Conservation (phyloP, 345 rosid species). For the Isatis tinctoria region DNA sequence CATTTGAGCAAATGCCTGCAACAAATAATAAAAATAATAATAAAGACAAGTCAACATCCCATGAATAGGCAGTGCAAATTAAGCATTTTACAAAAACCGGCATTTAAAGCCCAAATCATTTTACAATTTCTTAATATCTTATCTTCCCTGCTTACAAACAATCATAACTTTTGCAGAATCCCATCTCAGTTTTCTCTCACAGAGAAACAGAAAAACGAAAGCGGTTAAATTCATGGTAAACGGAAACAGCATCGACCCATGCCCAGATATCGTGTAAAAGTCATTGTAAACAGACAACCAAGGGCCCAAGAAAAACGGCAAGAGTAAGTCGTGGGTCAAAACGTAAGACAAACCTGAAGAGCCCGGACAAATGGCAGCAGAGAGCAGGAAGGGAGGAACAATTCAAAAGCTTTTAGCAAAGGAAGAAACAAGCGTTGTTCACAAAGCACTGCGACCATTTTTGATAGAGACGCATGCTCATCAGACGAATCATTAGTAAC, state of each 20-base stretch:
- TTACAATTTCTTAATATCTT: constrained; percentile 6
- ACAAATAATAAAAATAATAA: background rate
- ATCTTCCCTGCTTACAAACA: background rate
- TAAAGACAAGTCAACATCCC: constrained; percentile 6
- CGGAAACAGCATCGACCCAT: constrained; percentile 3
- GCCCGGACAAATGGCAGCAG: constrained; percentile 89
- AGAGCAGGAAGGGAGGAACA: constrained; percentile 96
- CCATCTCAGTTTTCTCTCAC: constrained; percentile 11
- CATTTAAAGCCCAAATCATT: background rate
- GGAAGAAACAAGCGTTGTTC: constrained; percentile 90
- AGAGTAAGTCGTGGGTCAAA: background rate
- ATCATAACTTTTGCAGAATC: background rate
- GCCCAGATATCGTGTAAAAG: background rate
- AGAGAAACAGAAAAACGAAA: background rate
- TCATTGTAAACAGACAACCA: background rate
- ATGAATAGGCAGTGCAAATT: background rate
- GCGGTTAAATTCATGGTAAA: constrained; percentile 5
- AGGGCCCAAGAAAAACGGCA: background rate
- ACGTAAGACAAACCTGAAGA: constrained; percentile 76
- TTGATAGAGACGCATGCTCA: constrained; percentile 63
- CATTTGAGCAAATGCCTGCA: constrained; percentile 96
- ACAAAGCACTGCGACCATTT: constrained; percentile 97
- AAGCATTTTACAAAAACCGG: constrained; percentile 9
- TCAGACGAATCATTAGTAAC: constrained; percentile 50
- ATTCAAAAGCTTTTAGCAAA: constrained; percentile 89